Evolutionary conservation across 257 asterid genomes (phyloP), one percentile per base, ranked within the genome.

Genomic region (Rubia yunnanensis): DNA sequence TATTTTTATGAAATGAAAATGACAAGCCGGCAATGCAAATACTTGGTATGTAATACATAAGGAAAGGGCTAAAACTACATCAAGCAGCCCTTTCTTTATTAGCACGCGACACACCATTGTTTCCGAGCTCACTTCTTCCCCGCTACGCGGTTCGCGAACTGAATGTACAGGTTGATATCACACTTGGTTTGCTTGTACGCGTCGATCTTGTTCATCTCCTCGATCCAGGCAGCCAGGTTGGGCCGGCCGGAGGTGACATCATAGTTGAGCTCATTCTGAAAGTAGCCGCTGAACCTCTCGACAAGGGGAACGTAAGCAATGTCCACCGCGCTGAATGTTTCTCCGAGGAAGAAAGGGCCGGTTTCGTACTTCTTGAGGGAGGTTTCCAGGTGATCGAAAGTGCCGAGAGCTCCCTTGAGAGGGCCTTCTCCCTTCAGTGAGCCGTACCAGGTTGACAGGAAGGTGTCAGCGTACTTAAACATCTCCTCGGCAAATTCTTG

Each of bases 261-360:
- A 54, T 84, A 79, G 57, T 81, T 65, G 34, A 75, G 79, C 46
- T 67, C 81, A 24, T 75, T 72, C 52, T 55, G 54, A 11, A 86
- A 27, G 72, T 76, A 88, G 49, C 79, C 74, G 39, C 79, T 81
- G 61, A 76, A 70, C 85, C 96, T 82, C 71, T 86, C 91, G 22
- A 88, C 67, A 64, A 85, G 82, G 4, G 96, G 96, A 73, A 65
- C 84, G 36, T 72, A 84, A 39, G 76, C 84, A 52, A 81, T 76
- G 58, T 86, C 96, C 55, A 77, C 91, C 66, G 67, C 82, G 72
- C 96, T 86, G 46, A 88, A 78, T 17, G 68, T 27, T 22, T 81
- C 82, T 3, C 95, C 89, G 2, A 88, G 83, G 79, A 88, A 81
- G 80, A 88, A 88, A 18, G 88, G 89, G 0, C 96, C 91, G n/a